Base-by-base conservation (phyloP, 805 yeast species). In the Yarrowia bubula region DNA sequence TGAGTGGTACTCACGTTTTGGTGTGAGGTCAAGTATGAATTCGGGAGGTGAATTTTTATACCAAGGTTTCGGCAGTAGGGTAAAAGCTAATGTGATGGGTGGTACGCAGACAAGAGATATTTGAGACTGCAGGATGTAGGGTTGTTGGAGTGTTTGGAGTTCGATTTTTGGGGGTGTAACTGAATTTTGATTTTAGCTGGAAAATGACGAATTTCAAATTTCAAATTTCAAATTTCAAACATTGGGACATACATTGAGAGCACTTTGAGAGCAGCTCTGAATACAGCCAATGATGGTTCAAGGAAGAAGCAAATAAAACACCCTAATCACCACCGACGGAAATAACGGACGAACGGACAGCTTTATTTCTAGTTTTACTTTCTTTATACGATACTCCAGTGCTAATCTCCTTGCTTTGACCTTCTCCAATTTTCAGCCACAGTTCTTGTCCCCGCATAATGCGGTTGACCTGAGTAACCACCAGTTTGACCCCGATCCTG, bases 401-500 rank as follows among this genome's bases (percentile, higher is more conserved):
- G n/a, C 28, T 22, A 22, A 22, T 22, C 28, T 22, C 28, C 28
- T n/a, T n/a, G n/a, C 28, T 22, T 32, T 46, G 37, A 31, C 32
- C 4, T 18, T 8, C 47, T 9, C 4, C 47, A 1, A 31, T 13
- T 22, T 11, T 22, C 38, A 48, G 53, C 55, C 55, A 33, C 41
- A 42, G 42, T 14, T n/a, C n/a, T 38, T 38, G 8, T 28, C 37
- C 35, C 35, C 37, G 18, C 50, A 31, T 28, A 18, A 17, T 31
- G 31, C 42, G 35, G 17, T 18, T 51, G 44, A 41, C 58, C 58
- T 55, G 47, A 41, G 61, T 55, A 55, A 10, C 37, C 14, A 17
- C 47, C n/a, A 18, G 38, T 38, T 39, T 55, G 61, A 55, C 61
- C 47, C 61, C 22, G 61, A 55, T 55, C 61, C 61, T 55, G 61